Evolutionary conservation across 148 eudicot species (phyloP), one percentile per base, ranked within the genome.

Genomic region (Fallopia convolvulus): DNA sequence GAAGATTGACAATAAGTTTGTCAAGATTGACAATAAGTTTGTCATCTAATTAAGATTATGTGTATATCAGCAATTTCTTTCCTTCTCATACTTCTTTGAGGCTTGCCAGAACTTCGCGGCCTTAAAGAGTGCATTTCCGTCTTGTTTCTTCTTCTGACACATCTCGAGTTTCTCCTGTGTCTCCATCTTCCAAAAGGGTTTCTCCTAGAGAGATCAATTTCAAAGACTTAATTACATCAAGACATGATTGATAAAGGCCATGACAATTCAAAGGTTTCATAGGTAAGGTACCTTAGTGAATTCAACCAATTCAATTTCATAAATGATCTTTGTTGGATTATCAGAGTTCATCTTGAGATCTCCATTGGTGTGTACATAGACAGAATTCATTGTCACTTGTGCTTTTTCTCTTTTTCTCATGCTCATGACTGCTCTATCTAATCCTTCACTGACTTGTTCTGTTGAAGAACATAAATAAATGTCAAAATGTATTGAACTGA

Each of bases 101-200:
- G 93, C 93, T 61, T 83, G 82, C 81, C 48, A 66, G 65, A 82
- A 86, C 74, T 90, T 88, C n/a, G 84, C 88, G 36, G 87, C 83
- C 78, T 83, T 84, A 20, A 86, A 90, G 71, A 81, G 78, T 44
- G n/a, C 58, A 77, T 90, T 88, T 70, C 91, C 93, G 5, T 84
- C 89, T 46, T 88, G 83, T 77, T 88, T 87, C 82, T 86, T 88
- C 81, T 80, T 90, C 73, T 80, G 84, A 47, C 85, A 84, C 11
- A 87, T 87, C 56, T 82, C 80, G 33, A 87, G 80, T 48, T 86
- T 90, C 80, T 90, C 93, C 30, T 77, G 78, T 3, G 81, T 80
- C 48, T 82, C 85, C 93, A 88, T 87, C 77, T 89, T 82, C 90
- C 90, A 89, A 77, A 86, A 84, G 72, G 86, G 87, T 78, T 82